Evolutionary conservation across 2,329 filamentous ascomycete genomes (phyloP), one percentile per base, ranked within the genome.

Genomic region (Trichoderma sp.): DNA sequence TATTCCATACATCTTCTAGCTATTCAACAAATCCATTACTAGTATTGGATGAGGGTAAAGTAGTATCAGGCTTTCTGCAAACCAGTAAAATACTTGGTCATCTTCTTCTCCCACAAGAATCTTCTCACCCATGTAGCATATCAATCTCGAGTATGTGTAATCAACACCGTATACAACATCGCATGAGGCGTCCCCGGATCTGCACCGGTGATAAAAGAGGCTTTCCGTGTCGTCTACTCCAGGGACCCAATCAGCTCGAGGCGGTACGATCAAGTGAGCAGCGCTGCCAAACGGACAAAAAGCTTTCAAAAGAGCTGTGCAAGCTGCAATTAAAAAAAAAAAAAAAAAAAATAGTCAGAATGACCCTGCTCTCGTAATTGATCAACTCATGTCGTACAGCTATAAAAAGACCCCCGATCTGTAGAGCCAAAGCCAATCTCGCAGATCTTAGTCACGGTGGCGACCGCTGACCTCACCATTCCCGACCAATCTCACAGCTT

Each of bases 181-280:
- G 73, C 37, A 73, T 73, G 28, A 78, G 74, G 69, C 81, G 80
- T 7, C 78, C 79, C 16, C 76, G 70, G 3, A 82, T 81, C 59
- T 83, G 77, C 55, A 84, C 73, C 13, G 83, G 83, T 30, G 84
- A 79, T 39, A n/a, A 16, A 77, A 46, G 80, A 81, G 13, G 82
- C 80, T 81, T 58, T 74, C 74, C 6, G 79, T 79, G 1, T 83
- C 83, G 68, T 83, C 82, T 0, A 85, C 83, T 52, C 77, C 73
- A 11, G 84, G 84, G 72, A n/a, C 78, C 71, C 18, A 78, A 72
- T 79, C 39, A 43, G 8, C 39, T 18, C 1, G n/a, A 43, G 16
- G 14, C 37, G 39, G 8, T 18, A n/a, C 18, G 7, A 43, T 43
- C 18, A 4, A 8, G 18, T n/a, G 18, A 43, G 6, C 37, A 39